These are phyloP conservation scores for Tephrocybe sp. DNA, from an alignment of 768 basidiomycete species.

Conservation along the genomic window DNA sequence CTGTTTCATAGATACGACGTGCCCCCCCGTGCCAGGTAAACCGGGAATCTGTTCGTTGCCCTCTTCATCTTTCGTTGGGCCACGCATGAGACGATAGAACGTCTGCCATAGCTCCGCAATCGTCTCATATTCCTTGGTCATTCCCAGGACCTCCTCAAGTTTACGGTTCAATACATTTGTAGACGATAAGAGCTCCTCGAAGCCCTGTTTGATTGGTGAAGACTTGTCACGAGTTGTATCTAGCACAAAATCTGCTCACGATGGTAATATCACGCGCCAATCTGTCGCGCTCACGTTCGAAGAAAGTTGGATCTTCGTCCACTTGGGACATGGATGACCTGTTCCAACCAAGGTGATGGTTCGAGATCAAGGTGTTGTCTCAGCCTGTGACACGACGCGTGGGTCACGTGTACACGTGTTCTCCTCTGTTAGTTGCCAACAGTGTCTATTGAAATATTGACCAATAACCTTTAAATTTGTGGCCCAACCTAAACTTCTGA, in stretches of 20 bases:
- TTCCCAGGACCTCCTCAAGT: constrained; percentile 88
- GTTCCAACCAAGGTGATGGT: neutral
- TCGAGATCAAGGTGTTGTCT: neutral
- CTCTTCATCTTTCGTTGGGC: constrained; percentile 36
- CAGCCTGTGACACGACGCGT: constrained; percentile 6
- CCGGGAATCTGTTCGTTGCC: constrained; percentile 36
- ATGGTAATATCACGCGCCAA: constrained; percentile 73
- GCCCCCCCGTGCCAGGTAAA: constrained; percentile 75
- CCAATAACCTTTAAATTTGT: too few relatives aligned
- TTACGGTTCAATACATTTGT: constrained; percentile 88
- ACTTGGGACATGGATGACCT: constrained; percentile 29
- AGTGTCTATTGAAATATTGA: too few relatives aligned
- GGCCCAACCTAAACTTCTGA: too few relatives aligned
- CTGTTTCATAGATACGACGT: constrained; percentile 44
- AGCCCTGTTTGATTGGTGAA: constrained; percentile 50
- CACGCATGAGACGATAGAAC: constrained; percentile 77
- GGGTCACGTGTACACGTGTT: neutral
- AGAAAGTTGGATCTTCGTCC: constrained; percentile 60
- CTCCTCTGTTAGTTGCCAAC: too few relatives aligned
- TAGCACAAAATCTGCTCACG: constrained; percentile 38
- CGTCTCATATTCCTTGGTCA: constrained; percentile 90
- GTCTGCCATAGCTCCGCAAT: constrained; percentile 84
- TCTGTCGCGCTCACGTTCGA: constrained; percentile 77
- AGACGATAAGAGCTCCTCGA: constrained; percentile 83
- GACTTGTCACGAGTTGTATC: neutral